Percentiles rank a stretch among this genome's conserved stretches.
Evolutionary conservation across 768 basidiomycete genomes (phyloP).

Genomic region (Crassisporium funariophilum): DNA sequence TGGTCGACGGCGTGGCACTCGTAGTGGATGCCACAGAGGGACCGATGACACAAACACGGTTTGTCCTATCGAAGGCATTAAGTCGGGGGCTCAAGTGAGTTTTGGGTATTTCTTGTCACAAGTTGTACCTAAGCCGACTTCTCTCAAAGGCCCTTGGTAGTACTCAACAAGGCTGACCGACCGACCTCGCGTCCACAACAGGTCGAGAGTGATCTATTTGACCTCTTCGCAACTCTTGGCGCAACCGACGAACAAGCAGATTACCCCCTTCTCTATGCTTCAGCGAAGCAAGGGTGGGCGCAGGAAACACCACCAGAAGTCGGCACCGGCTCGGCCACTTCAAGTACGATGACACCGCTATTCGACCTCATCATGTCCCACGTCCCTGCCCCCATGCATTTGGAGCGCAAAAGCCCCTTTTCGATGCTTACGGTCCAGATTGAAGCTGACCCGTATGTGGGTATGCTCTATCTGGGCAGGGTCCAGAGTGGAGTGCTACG

Average conservation of each 20-base stretch:
- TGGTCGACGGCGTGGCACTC: conserved; percentile 64
- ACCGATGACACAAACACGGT: conserved; percentile 61
- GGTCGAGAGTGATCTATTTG: conserved; percentile 53
- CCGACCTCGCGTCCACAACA: conserved; percentile 43
- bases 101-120: not conserved
- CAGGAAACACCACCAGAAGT: conserved; percentile 26
- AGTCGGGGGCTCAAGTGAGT: conserved; percentile 43
- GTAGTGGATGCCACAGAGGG: conserved; percentile 63
- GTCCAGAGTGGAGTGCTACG: conserved; percentile 43
- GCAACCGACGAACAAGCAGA: conserved; percentile 54
- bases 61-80: conserved; percentile 51
- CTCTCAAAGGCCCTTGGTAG: conserved; percentile 42
- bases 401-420: conserved; percentile 41
- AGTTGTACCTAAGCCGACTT: not conserved
- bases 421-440: conserved; percentile 56
- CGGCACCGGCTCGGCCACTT: conserved; percentile 17
- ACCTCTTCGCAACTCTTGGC: conserved; percentile 52
- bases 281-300: conserved; percentile 55
- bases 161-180: conserved; percentile 53
- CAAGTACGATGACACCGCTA: conserved; percentile 42
- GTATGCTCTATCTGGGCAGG: conserved; percentile 50
- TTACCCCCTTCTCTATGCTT: conserved; percentile 52
- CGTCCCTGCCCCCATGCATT: conserved; percentile 41
- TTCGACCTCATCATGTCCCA: conserved; percentile 50
- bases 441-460: conserved; percentile 52